Evolutionary conservation across 257 asterid genomes (phyloP), one percentile per base, ranked within the genome.

Genomic region (Solanum bukasovii): DNA sequence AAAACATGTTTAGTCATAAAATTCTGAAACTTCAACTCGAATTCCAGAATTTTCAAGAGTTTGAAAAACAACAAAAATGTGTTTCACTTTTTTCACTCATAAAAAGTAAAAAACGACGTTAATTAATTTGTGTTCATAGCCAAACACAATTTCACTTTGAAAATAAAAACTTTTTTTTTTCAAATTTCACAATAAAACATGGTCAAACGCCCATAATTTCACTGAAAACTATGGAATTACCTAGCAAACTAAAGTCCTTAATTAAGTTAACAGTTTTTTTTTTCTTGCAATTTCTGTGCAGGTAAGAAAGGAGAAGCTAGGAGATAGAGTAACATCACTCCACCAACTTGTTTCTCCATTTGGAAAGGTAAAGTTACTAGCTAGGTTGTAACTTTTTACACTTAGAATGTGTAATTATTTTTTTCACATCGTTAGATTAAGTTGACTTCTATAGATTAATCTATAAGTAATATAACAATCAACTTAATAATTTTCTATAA

Each of bases 311-410:
- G 98, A 94, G 95, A 96, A 96, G 91, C 91, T 96, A 70, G 98
- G 98, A 86, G 99, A 94, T 91, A 93, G 98, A 93, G 93, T 96
- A 87, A 94, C 98, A 77, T 93, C 98, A 23, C 99, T 96, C 84
- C 99, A 96, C 91, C 99, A 95, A 89, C 91, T 96, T 42, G 99
- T 95, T 93, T 96, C 99, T 87, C 99, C 99, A 89, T 96, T 96
- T 89, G 98, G 98, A 91, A 96, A 96, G 99, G 99, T 96, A 93
- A 89, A 34, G 56, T n/a, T 33, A 46, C 2, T 42, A 79, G 63
- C 82, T 74, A 77, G 65, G 40, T 9, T 16, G n/a, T 29, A 81
- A 5, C 42, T 49, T 23, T 10, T 0, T 35, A 11, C 83, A 21
- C 52, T 35, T 37, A 0, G 18, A 74, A 74, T 35, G 18, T 34